Base-by-base conservation (phyloP, 352 stramenopile species). In the Phytophthora vignae region DNA sequence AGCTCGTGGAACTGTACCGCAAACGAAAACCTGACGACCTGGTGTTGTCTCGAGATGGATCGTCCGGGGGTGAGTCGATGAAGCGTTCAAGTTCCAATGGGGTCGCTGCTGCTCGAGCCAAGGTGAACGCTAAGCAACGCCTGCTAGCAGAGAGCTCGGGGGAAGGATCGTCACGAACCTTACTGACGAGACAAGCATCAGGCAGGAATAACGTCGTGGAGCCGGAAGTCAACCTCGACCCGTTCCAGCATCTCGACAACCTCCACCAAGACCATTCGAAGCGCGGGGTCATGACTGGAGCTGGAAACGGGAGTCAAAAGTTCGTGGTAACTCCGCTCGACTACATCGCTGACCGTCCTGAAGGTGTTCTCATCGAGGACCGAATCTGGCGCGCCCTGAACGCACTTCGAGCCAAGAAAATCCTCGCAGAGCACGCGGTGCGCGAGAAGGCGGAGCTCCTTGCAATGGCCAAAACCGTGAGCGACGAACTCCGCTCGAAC, bases 1-100 rank as follows among this genome's bases (percentile, higher is more conserved):
- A 90, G 15, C 70, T 97, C 44, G 44, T 89, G 4, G 86, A 94
- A 27, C 69, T 97, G 1, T 98, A 88, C 61, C 87, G 87, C 64
- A 92, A 91, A 55, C 84, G 87, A 29, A 92, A 90, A 19, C 59
- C 56, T 0, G 88, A 95, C 29, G 85, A 90, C 44, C 33, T 85
- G 2, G 29, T 81, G 17, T 5, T 22, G 19, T 6, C 44, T 27
- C 55, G 56, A 58, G 66, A 74, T 46, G 66, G 60, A 38, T 25
- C 21, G 25, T 58, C 52, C 19, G 52, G 69, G 0, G 38, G 64
- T 4, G 73, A 63, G 0, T 56, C 60, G 1, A 42, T 48, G 17
- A 85, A 75, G 38, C 71, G 69, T 11, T 19, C 55, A 15, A 53
- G 40, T 21, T 62, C 77, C 1, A 57, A 19, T n/a, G 52, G 42